Conservation (phyloP, 164 flowering plant species). For the Warburgia ugandensis region DNA sequence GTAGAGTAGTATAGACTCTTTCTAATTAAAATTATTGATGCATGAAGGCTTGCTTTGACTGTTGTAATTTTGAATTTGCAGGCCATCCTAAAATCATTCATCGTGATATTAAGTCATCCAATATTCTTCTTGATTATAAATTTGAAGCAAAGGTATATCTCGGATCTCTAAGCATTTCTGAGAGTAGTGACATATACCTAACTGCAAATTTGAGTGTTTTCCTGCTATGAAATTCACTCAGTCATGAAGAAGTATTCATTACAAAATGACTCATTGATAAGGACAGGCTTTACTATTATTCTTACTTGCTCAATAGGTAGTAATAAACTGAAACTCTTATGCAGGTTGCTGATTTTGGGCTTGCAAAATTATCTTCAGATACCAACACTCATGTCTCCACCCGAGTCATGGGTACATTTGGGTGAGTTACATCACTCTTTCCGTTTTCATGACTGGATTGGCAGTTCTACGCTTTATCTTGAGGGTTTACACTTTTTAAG, state of each 20-base stretch:
- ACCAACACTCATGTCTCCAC: conserved; percentile 88
- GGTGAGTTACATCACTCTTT: conserved; percentile 32
- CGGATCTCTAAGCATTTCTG: neutral
- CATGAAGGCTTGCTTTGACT: neutral
- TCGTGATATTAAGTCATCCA: conserved; percentile 92
- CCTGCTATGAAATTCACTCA: too few species aligned
- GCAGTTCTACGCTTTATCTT: too few species aligned
- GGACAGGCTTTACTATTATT: too few species aligned
- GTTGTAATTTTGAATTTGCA: conserved; percentile 21
- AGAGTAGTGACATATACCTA: neutral
- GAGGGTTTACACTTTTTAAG: too few species aligned
- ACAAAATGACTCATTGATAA: too few species aligned
- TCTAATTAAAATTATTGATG: neutral
- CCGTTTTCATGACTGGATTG: too few species aligned
- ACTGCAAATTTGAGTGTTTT: conserved; percentile 1
- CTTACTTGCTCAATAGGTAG: neutral
- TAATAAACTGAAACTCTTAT: conserved; percentile 3
- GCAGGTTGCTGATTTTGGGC: conserved; percentile 99
- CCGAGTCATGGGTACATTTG: conserved; percentile 97
- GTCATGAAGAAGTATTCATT: too few species aligned
- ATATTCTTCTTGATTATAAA: conserved; percentile 81
- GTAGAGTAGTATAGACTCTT: too few species aligned
- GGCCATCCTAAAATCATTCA: conserved; percentile 98
- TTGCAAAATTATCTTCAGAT: conserved; percentile 82
- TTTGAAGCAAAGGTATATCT: conserved; percentile 85